These are phyloP conservation scores for Hydnomerulius pinastri DNA, from an alignment of 768 basidiomycete species.

Conservation along the genomic window DNA sequence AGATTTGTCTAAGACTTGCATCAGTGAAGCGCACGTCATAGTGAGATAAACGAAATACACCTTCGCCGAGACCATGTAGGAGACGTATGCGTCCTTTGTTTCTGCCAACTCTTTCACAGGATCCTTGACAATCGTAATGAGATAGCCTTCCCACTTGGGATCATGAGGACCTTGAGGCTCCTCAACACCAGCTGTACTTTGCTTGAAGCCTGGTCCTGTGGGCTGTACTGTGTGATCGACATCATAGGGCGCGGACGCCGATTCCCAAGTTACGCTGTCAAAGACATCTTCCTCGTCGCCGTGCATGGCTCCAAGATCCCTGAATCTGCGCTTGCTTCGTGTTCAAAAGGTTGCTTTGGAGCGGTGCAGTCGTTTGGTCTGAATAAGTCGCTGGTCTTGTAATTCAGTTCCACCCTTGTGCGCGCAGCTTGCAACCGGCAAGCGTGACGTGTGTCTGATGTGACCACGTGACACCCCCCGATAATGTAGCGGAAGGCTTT, in stretches of 20 bases:
- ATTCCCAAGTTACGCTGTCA: slow-evolving; percentile 91
- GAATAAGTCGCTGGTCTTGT: neutral
- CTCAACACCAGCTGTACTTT: slow-evolving; percentile 70
- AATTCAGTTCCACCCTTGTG: neutral
- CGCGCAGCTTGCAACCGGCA: neutral
- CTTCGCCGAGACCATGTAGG: slow-evolving; percentile 88
- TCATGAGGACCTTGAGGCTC: slow-evolving; percentile 69
- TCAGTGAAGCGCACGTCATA: slow-evolving; percentile 6
- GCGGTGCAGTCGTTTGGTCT: too few species aligned
- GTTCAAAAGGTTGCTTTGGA: too few species aligned
- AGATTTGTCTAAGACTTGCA: slow-evolving; percentile 74
- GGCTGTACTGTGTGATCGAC: slow-evolving; percentile 40
- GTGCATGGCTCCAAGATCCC: slow-evolving; percentile 51
- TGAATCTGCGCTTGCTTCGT: neutral
- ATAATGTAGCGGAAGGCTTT: slow-evolving; percentile 8
- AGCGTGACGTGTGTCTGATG: slow-evolving; percentile 6
- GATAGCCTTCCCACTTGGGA: slow-evolving; percentile 90
- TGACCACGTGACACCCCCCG: slow-evolving; percentile 26
- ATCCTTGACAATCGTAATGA: slow-evolving; percentile 82
- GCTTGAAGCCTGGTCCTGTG: slow-evolving; percentile 76
- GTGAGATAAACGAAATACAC: slow-evolving; percentile 43
- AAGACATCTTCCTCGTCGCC: slow-evolving; percentile 89
- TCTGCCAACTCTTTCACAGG: slow-evolving; percentile 96
- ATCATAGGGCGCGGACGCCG: slow-evolving; percentile 61
- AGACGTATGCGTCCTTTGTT: slow-evolving; percentile 96